A percentile compares a stretch with the other conserved stretches of the same genome.
Conservation (phyloP, 768 basidiomycete genomes). For the Tulasnella sp. region DNA sequence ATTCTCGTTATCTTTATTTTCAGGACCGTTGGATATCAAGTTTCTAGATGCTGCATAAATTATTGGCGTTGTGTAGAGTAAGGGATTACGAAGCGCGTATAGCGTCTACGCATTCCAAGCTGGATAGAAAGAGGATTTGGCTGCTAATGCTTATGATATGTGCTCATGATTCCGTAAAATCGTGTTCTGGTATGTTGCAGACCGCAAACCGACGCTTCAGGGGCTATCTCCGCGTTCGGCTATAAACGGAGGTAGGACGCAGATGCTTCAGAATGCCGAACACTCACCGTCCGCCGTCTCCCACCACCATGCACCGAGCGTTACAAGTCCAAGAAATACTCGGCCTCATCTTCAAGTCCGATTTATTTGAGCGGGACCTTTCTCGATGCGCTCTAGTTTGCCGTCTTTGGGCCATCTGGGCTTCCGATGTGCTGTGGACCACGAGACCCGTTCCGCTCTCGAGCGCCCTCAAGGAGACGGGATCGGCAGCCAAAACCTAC, state of each 20-base stretch:
- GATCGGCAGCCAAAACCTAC: neutral
- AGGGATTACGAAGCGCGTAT: neutral
- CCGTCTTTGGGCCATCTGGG: neutral
- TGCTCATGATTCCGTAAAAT: no score
- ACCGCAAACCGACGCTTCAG: no score
- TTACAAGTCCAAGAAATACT: neutral
- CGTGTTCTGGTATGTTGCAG: no score
- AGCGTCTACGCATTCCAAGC: no score
- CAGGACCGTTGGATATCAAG: neutral
- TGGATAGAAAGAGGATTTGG: no score
- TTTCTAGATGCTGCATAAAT: neutral
- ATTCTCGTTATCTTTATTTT: neutral
- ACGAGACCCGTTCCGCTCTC: neutral
- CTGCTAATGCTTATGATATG: no score
- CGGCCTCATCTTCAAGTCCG: neutral
- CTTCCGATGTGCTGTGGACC: neutral
- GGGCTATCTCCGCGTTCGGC: no score
- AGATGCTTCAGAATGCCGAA: no score
- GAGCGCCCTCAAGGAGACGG: neutral
- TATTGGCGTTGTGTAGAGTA: neutral
- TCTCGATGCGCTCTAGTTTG: neutral
- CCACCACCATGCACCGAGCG: neutral
- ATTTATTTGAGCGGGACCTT: neutral
- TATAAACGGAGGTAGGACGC: no score
- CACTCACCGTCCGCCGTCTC: no score